phyloP scores from a whole-genome alignment of 805 yeast genomes.

The Groenewaldozyma salmanticensis region DNA sequence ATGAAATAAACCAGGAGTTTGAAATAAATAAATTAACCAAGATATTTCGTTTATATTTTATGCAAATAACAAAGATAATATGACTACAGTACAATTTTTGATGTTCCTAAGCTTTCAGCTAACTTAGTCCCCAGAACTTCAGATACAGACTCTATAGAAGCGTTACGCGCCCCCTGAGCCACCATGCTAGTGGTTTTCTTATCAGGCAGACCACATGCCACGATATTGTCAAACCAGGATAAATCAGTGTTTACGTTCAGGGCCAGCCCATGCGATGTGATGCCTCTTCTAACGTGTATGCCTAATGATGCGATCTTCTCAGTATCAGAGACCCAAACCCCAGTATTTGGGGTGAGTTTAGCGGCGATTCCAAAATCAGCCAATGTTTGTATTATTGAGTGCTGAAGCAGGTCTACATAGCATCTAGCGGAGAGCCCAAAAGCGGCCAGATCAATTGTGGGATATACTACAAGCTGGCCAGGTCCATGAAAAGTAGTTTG shows the following conservation, averaged over 20 bases:
- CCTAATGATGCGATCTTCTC: conserved; percentile 85
- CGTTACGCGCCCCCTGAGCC: conserved; percentile 19
- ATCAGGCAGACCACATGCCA: conserved; percentile 78
- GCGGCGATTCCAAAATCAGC: conserved; percentile 35
- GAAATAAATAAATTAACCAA: too few relatives aligned
- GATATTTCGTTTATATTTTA: too few relatives aligned
- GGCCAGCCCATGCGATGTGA: conserved; percentile 86
- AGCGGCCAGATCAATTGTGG: conserved; percentile 59
- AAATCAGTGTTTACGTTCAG: conserved; percentile 71
- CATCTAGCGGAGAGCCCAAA: conserved; percentile 55
- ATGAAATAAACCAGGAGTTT: too few relatives aligned
- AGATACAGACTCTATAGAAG: too few relatives aligned
- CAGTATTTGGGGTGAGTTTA: conserved; percentile 60
- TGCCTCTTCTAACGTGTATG: conserved; percentile 68
- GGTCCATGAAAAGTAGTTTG: conserved; percentile 95
- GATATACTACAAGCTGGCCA: conserved; percentile 84
- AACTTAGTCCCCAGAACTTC: too few relatives aligned
- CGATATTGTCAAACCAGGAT: conserved; percentile 56
- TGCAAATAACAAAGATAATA: too few relatives aligned
- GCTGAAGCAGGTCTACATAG: conserved; percentile 55
- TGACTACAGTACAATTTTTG: too few relatives aligned
- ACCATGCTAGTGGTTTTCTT: conserved; percentile 46
- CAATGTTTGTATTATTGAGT: conserved; percentile 43
- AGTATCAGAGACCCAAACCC: conserved; percentile 65
- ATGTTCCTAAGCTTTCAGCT: too few relatives aligned